Conservation (phyloP, 371 early-diverging fungal species). For the Basidiobolus meristosporus region DNA sequence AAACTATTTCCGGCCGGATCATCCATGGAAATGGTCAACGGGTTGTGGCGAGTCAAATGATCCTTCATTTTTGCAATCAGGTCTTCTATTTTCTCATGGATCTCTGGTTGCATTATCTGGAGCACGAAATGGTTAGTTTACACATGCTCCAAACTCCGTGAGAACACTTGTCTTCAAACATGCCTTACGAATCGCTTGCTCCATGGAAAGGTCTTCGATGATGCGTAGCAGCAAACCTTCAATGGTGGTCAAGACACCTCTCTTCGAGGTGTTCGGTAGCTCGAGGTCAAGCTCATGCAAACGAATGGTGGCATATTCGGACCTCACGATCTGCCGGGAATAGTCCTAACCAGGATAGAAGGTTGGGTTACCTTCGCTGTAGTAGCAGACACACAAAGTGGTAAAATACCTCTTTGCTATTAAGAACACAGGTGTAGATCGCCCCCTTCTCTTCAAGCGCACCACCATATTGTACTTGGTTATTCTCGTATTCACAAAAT, state of each 20-base stretch:
- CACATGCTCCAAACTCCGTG: too few species aligned
- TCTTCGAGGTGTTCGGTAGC: slow-evolving; percentile 58
- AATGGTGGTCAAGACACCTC: slow-evolving; percentile 69
- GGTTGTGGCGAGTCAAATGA: too few species aligned
- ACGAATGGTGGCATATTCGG: slow-evolving; percentile 59
- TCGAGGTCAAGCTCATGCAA: slow-evolving; percentile 76
- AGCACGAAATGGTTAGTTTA: too few species aligned
- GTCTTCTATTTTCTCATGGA: too few species aligned
- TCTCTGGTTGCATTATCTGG: too few species aligned
- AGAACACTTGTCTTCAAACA: too few species aligned
- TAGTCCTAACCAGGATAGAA: slow-evolving; percentile 31
- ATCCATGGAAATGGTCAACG: slow-evolving; percentile 61
- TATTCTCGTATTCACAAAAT: slow-evolving; percentile 77
- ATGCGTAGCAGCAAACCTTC: slow-evolving; percentile 71
- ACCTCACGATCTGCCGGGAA: slow-evolving; percentile 79
- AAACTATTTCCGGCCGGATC: slow-evolving; percentile 90
- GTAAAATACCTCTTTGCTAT: slow-evolving; percentile 16
- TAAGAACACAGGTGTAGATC: slow-evolving; percentile 32
- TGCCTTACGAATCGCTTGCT: slow-evolving; percentile 62
- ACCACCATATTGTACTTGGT: slow-evolving; percentile 78
- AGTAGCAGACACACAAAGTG: neutral
- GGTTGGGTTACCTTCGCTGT: neutral
- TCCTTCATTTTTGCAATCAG: too few species aligned
- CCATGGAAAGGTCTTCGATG: slow-evolving; percentile 55
- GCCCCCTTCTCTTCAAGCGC: slow-evolving; percentile 65